These are phyloP conservation scores for Paraleonurus japonicus DNA, from an alignment of 257 asterid species.

Conservation along the genomic window DNA sequence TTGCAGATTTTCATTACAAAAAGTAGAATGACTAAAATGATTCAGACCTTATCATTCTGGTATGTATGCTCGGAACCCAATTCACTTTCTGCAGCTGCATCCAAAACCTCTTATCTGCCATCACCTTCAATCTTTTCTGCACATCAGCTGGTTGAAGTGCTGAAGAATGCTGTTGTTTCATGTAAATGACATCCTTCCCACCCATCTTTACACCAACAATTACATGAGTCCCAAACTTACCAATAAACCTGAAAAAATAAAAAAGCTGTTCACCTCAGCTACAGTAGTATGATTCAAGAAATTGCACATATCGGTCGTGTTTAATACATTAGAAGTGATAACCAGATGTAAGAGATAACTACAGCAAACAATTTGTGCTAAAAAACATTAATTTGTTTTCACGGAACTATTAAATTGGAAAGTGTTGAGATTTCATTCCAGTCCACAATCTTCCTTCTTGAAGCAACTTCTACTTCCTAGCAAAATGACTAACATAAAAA, in stretches of 20 bases:
- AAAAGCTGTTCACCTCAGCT: constrained; percentile 12
- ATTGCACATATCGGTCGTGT: background rate
- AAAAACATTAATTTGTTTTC: background rate
- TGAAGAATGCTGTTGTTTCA: constrained; percentile 95
- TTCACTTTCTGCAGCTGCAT: constrained; percentile 50
- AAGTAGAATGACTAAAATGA: constrained; percentile 24
- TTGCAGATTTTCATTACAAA: constrained; percentile 3
- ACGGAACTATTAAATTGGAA: background rate
- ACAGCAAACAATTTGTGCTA: background rate
- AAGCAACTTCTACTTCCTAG: background rate
- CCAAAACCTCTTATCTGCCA: constrained; percentile 90
- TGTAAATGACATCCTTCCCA: constrained; percentile 85
- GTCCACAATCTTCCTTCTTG: background rate
- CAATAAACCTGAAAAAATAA: constrained; percentile 73
- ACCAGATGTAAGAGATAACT: background rate
- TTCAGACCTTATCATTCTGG: constrained; percentile 59
- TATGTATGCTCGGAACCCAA: constrained; percentile 41
- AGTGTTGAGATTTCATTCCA: background rate
- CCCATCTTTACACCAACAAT: constrained; percentile 98
- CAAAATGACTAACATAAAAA: constrained; percentile 2
- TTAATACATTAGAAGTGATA: constrained; percentile 4
- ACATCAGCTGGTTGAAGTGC: constrained; percentile 80
- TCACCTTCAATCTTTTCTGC: constrained; percentile 70
- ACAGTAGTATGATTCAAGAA: background rate
- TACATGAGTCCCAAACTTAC: constrained; percentile 88